phyloP scores from a whole-genome alignment of 768 basidiomycete species.

The Chiua virens region DNA sequence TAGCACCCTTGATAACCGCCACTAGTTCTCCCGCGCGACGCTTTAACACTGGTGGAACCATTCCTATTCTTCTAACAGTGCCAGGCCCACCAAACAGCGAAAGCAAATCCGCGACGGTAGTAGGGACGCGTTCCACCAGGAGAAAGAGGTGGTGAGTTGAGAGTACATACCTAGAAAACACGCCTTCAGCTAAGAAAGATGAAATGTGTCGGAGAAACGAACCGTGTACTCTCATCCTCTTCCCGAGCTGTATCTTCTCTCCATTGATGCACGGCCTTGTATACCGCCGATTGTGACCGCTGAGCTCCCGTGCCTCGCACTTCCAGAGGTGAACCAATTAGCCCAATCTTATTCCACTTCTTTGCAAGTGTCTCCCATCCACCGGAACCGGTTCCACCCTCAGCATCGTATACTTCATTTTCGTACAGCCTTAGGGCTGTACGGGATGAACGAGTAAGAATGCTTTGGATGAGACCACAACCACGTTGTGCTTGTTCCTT shows the following conservation, averaged over 20 bases:
- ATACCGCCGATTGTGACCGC: conserved; percentile 59
- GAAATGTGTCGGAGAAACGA: conserved; percentile 21
- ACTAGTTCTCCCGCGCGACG: conserved; percentile 63
- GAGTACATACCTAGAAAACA: conserved; percentile 58
- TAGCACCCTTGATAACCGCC: conserved; percentile 54
- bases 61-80: conserved; percentile 29
- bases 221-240: conserved; percentile 87
- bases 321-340: conserved; percentile 27
- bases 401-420: conserved; percentile 67
- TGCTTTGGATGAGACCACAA: conserved; percentile 54
- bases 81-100: conserved; percentile 45
- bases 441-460: conserved; percentile 70
- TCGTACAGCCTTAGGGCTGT: conserved; percentile 74
- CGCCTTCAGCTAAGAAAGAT: not conserved
- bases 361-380: conserved; percentile 80
- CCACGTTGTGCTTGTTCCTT: conserved; percentile 17
- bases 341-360: conserved; percentile 76
- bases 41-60: conserved; percentile 63
- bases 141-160: conserved; percentile 74
- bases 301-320: conserved; percentile 35
- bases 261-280: conserved; percentile 77
- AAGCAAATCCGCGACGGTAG: conserved; percentile 61
- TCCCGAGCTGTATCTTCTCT: conserved; percentile 74
- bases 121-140: conserved; percentile 69
- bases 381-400: conserved; percentile 58